These are phyloP conservation scores for Stagonosporopsis chrysanthemi DNA, from an alignment of 2,329 filamentous ascomycete species.

Conservation along the genomic window DNA sequence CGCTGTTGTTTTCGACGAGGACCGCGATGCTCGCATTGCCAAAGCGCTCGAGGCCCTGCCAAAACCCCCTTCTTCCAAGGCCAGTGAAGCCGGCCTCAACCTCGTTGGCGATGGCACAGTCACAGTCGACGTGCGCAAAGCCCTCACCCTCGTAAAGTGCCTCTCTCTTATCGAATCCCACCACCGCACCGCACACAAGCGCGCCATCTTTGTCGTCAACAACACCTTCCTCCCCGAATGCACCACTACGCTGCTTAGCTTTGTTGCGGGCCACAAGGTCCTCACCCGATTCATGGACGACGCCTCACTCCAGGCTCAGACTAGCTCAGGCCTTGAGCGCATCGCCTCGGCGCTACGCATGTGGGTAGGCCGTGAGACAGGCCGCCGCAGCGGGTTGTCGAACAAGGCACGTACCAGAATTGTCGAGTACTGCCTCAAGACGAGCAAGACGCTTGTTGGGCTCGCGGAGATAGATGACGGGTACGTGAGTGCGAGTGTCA, in stretches of 20 bases:
- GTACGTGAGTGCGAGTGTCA: constrained; percentile 39
- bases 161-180: constrained; percentile 58
- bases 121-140: constrained; percentile 64
- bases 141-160: constrained; percentile 67
- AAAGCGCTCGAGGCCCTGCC: constrained; percentile 63
- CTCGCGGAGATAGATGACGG: constrained; percentile 41
- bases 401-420: constrained; percentile 49
- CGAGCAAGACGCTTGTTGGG: constrained; percentile 55
- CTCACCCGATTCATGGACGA: constrained; percentile 50
- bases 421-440: constrained; percentile 51
- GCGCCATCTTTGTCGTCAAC: constrained; percentile 52
- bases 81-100: constrained; percentile 51
- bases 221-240: constrained; percentile 50
- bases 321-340: constrained; percentile 52
- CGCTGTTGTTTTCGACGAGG: constrained; percentile 63
- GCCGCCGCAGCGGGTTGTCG: constrained; percentile 50
- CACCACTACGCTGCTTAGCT: constrained; percentile 55
- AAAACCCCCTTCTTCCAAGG: constrained; percentile 42
- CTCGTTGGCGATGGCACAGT: constrained; percentile 63
- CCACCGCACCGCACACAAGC: constrained; percentile 43
- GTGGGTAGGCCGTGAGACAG: constrained; percentile 57
- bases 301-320: constrained; percentile 39
- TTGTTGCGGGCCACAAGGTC: constrained; percentile 54
- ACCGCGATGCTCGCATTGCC: constrained; percentile 60
- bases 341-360: constrained; percentile 54